phyloP scores from a whole-genome alignment of 2,329 filamentous ascomycete species.

The Ascochyta lentis region DNA sequence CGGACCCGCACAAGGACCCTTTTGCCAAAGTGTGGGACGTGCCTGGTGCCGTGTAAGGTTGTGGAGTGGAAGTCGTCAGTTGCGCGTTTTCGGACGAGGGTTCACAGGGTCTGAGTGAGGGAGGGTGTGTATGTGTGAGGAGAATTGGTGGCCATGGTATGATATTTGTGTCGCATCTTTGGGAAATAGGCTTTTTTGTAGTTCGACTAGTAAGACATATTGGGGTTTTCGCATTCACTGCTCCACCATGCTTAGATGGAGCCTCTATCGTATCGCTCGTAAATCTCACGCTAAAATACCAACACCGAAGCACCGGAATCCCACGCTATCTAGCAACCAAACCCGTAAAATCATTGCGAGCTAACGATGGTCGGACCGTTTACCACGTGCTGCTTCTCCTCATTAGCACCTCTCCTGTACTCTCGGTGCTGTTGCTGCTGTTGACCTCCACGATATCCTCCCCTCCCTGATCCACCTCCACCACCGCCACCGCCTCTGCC shows the following conservation, averaged over 20 bases:
- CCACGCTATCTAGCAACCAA: neutral
- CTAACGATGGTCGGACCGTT: constrained; percentile 16
- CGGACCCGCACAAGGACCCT: constrained; percentile 59
- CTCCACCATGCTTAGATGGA: neutral
- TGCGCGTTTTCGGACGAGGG: too few species aligned
- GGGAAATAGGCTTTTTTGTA: too few species aligned
- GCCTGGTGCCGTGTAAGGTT: constrained; percentile 4
- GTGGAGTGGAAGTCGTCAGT: neutral
- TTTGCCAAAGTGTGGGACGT: constrained; percentile 55
- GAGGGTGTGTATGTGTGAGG: too few species aligned
- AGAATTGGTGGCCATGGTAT: too few species aligned
- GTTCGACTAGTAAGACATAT: too few species aligned
- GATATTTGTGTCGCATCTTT: too few species aligned
- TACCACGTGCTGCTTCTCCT: constrained; percentile 9
- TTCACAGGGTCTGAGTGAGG: too few species aligned
- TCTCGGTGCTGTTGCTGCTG: constrained; percentile 14
- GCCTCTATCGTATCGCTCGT: neutral
- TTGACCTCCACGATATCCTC: constrained; percentile 8
- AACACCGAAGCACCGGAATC: constrained; percentile 11
- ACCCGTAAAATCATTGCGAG: constrained; percentile 7
- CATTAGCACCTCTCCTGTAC: constrained; percentile 9
- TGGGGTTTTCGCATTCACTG: neutral
- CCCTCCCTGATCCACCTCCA: constrained; percentile 6
- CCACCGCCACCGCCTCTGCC: constrained; percentile 4
- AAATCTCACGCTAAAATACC: constrained; percentile 3